Evolutionary conservation across 2,329 filamentous ascomycete species (phyloP).

Genomic region (Penicillium olsonii): DNA sequence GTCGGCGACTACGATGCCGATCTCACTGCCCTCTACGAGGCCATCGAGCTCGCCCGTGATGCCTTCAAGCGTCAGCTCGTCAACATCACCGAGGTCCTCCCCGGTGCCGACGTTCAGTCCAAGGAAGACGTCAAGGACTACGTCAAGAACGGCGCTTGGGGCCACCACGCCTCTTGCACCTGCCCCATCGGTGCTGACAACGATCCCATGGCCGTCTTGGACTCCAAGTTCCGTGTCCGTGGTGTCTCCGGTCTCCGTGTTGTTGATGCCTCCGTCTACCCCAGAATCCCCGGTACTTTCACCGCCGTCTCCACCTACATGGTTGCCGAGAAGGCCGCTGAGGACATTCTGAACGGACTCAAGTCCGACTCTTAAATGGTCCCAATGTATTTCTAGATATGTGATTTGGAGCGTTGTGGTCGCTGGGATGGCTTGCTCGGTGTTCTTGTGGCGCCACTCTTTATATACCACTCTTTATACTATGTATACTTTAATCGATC

Average conservation of each 20-base stretch:
- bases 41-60: slow-evolving; percentile 53
- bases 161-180: slow-evolving; percentile 59
- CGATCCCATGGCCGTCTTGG: slow-evolving; percentile 57
- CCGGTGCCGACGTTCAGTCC: slow-evolving; percentile 41
- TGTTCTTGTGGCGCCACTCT: not conserved
- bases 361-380: not conserved
- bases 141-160: slow-evolving; percentile 53
- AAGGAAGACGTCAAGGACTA: slow-evolving; percentile 49
- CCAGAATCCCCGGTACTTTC: slow-evolving; percentile 57
- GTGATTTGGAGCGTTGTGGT: not conserved
- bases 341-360: slow-evolving; percentile 49
- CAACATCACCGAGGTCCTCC: slow-evolving; percentile 45
- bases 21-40: slow-evolving; percentile 57
- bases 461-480: not conserved
- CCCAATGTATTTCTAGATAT: not conserved
- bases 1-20: slow-evolving; percentile 50
- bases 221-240: slow-evolving; percentile 58
- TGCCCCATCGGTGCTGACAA: slow-evolving; percentile 55
- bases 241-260: slow-evolving; percentile 58
- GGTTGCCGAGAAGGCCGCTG: slow-evolving; percentile 62
- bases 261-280: slow-evolving; percentile 62
- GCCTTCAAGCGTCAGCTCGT: slow-evolving; percentile 44
- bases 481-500: not conserved
- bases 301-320: slow-evolving; percentile 56
- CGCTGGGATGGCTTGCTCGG: not conserved